These are phyloP conservation scores for Pezicula radicicola DNA, from an alignment of 2,329 filamentous ascomycete species.

Conservation along the genomic window DNA sequence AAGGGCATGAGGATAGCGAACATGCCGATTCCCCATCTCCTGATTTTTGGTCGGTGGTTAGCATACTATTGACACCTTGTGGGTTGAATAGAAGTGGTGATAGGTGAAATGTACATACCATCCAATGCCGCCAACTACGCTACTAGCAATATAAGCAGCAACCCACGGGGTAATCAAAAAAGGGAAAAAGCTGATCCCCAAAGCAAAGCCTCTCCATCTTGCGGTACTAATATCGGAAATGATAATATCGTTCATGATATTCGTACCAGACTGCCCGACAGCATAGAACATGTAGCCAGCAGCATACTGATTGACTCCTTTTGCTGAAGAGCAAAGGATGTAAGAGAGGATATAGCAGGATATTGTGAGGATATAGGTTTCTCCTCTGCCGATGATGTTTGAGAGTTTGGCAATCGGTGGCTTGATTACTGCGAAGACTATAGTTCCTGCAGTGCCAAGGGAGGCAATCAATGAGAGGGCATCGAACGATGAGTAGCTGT, in stretches of 20 bases:
- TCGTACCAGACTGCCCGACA: conserved; percentile 56
- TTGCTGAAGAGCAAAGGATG: conserved; percentile 53
- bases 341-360: conserved; percentile 52
- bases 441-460: conserved; percentile 27
- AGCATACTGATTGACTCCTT: conserved; percentile 48
- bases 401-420: conserved; percentile 60
- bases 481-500: conserved; percentile 29
- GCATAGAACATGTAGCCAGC: conserved; percentile 56
- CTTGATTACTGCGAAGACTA: conserved; percentile 52
- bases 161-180: conserved; percentile 56
- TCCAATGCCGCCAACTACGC: conserved; percentile 38
- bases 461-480: conserved; percentile 26
- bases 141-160: conserved; percentile 44
- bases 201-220: conserved; percentile 47
- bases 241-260: conserved; percentile 61
- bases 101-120: conserved; percentile 18
- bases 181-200: conserved; percentile 47
- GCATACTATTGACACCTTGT: no score
- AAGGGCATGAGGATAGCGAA: conserved; percentile 52
- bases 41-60: no score
- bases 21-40: conserved; percentile 57
- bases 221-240: conserved; percentile 56
- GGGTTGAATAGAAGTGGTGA: no score
- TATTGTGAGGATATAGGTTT: conserved; percentile 55
- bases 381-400: conserved; percentile 58